Evolutionary conservation across 164 flowering plant species (phyloP).

Genomic region (Euptelea pleiosperma): DNA sequence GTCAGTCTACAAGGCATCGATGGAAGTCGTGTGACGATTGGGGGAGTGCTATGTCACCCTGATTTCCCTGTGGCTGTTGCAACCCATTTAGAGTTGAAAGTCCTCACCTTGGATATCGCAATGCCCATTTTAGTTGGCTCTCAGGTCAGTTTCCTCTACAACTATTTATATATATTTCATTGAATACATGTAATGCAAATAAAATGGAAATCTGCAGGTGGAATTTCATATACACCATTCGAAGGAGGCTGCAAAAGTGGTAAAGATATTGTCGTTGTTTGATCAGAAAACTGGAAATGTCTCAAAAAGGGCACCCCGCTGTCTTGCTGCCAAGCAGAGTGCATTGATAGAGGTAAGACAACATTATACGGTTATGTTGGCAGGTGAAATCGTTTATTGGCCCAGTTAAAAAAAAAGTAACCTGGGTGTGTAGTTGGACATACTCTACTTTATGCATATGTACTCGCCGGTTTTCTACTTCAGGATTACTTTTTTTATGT

Average conservation of each 20-base stretch:
- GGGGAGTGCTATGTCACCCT: constrained; percentile 94
- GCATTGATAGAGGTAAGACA: constrained; percentile 74
- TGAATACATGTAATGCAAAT: not conserved
- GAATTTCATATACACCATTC: constrained; percentile 89
- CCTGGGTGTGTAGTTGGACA: too few species aligned
- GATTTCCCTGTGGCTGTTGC: constrained; percentile 75
- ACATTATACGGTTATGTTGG: not conserved
- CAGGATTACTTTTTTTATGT: not conserved
- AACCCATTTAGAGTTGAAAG: constrained; percentile 75
- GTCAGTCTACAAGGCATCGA: constrained; percentile 77
- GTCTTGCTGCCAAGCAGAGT: constrained; percentile 73
- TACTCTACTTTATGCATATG: too few species aligned
- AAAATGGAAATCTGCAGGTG: constrained; percentile 42
- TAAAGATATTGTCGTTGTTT: constrained; percentile 57
- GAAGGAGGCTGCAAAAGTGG: constrained; percentile 79
- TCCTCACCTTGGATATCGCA: constrained; percentile 64
- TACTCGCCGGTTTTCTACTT: too few species aligned
- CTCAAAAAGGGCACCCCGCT: constrained; percentile 72
- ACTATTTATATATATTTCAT: not conserved
- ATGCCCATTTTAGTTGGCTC: constrained; percentile 78
- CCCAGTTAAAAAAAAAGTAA: too few species aligned
- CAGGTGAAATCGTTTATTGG: too few species aligned
- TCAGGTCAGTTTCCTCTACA: constrained; percentile 43
- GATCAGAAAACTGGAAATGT: constrained; percentile 84
- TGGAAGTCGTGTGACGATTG: constrained; percentile 50